Conservation (phyloP, 2,329 filamentous ascomycete genomes). For the Penicillium paneum region DNA sequence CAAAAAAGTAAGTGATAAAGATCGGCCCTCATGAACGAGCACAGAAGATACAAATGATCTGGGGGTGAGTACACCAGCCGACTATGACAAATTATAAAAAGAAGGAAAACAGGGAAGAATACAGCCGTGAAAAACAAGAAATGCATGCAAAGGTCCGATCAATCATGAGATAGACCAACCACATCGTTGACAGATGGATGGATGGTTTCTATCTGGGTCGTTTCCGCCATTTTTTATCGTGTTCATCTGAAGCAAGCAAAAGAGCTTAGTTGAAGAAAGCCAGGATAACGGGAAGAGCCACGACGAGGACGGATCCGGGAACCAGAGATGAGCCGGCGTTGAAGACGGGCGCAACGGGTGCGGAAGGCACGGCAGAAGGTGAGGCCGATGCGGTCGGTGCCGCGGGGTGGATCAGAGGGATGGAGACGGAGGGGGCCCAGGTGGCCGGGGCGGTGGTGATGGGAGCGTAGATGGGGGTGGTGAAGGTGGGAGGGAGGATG, state of each 20-base stretch:
- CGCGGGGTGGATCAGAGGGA: constrained; percentile 18
- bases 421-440: constrained; percentile 14
- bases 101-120: constrained; percentile 5
- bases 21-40: background rate
- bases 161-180: constrained; percentile 7
- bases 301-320: constrained; percentile 15
- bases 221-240: constrained; percentile 1
- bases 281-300: constrained; percentile 18
- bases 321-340: constrained; percentile 20
- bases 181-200: background rate
- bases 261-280: constrained; percentile 17
- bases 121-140: background rate
- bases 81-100: background rate
- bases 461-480: constrained; percentile 19
- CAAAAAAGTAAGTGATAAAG: background rate
- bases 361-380: background rate
- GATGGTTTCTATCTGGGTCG: background rate
- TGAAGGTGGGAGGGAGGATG: constrained; percentile 17
- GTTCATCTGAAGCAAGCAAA: background rate
- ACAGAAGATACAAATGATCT: constrained; percentile 2
- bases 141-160: constrained; percentile 2
- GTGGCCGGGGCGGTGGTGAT: constrained; percentile 13
- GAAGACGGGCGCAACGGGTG: constrained; percentile 12
- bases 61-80: constrained; percentile 7
- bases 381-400: constrained; percentile 11